Base-by-base conservation (phyloP, 306 rosid species). In the Spatholobus suberectus region DNA sequence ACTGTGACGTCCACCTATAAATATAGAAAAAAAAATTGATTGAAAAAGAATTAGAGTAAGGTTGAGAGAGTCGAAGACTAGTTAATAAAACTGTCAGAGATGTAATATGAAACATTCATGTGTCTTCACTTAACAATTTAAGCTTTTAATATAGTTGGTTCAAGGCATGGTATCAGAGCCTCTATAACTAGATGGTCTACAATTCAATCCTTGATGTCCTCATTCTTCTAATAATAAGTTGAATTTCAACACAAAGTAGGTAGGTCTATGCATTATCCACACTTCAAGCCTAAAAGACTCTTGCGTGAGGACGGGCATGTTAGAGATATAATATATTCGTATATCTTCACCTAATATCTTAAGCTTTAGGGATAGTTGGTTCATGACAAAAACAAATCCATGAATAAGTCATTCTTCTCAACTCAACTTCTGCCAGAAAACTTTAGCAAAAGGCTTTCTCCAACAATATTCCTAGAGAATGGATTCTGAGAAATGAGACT, bases 1-100 rank as follows among this genome's bases (percentile, higher is more conserved):
- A 81, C 81, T 84, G 62, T 79, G 81, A 58, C 90, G 73, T 86
- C 89, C 86, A 58, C 97, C 99, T 96, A 88, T 43, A 86, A 88
- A 12, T 6, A 41, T 23, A 95, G 63, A 49, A 62, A 57, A 29
- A 80, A 51, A 55, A 43, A 74, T 61, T 44, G 70, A 81, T 63
- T 65, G 38, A 32, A 79, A 75, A 17, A 63, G n/a, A 7, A 73
- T 24, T 49, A 27, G 47, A 40, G 52, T 3, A 57, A 77, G 63
- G 32, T 65, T 57, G 49, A 78, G 24, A 59, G 41, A 61, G 24
- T 20, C 37, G 73, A 65, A 75, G 34, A 59, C 54, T 59, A 49
- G 46, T 47, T 52, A n/a, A 27, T 1, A 83, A 55, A 75, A 76
- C 32, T 35, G 1, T 66, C 8, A 32, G 6, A 29, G 23, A 15